phyloP scores from a whole-genome alignment of 495 filamentous ascomycete genomes.

The Bacidia rubella region DNA sequence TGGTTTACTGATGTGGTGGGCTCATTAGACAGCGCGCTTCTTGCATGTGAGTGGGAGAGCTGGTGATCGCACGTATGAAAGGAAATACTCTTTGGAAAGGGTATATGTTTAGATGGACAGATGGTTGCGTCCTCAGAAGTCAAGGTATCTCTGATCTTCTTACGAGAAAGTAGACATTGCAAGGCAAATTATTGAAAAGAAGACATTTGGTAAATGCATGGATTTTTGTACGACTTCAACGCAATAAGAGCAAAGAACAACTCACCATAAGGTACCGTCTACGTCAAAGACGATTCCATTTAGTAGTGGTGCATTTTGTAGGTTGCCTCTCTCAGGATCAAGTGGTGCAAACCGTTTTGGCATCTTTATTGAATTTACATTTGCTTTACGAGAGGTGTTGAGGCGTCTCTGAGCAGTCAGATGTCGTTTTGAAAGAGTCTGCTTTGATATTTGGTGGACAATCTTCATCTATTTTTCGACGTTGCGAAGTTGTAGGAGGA shows the following conservation, averaged over 20 bases:
- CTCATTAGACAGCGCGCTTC: not conserved
- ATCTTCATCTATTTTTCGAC: too few species aligned
- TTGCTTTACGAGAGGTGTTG: not conserved
- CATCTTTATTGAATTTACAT: not conserved
- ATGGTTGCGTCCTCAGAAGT: too few species aligned
- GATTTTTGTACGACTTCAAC: not conserved
- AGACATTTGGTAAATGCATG: not conserved
- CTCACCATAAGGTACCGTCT: constrained; percentile 85
- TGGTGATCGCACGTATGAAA: not conserved
- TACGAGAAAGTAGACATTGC: too few species aligned
- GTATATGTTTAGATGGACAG: too few species aligned
- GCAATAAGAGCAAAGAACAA: not conserved
- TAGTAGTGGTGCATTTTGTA: constrained; percentile 39
- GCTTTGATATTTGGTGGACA: not conserved
- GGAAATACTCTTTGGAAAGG: too few species aligned
- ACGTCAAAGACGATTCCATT: constrained; percentile 89
- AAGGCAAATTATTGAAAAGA: too few species aligned
- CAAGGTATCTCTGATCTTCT: too few species aligned
- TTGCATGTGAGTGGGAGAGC: too few species aligned
- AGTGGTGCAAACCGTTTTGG: constrained; percentile 42
- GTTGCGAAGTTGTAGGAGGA: too few species aligned
- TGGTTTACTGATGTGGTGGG: constrained; percentile 43
- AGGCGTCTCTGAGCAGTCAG: not conserved
- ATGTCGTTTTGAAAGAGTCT: not conserved
- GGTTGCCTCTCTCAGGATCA: constrained; percentile 21